Evolutionary conservation across 2,329 filamentous ascomycete genomes (phyloP).

Genomic region (Remersonia thermophila): DNA sequence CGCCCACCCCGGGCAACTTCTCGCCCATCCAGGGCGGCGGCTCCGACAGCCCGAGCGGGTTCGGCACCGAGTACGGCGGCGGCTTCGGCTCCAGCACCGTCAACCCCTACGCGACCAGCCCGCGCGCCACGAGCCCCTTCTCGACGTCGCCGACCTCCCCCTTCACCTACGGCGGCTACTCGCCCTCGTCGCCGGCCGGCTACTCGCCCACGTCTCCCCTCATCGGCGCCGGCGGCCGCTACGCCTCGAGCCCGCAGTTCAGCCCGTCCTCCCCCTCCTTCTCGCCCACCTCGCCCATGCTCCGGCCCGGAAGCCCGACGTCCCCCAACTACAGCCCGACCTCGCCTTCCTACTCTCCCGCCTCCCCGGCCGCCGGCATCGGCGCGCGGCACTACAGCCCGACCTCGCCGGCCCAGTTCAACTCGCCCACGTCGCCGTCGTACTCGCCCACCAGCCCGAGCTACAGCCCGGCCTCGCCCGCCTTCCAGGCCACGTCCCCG

Average conservation of each 20-base stretch:
- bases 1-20: conserved; percentile 53
- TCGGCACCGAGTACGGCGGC: conserved; percentile 48
- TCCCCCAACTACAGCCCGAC: conserved; percentile 54
- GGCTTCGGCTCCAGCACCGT: conserved; percentile 36
- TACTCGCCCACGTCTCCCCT: conserved; percentile 69
- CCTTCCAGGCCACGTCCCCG: conserved; percentile 42
- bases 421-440: conserved; percentile 61
- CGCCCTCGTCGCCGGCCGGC: conserved; percentile 62
- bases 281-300: conserved; percentile 48
- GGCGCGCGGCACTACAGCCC: conserved; percentile 48
- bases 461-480: conserved; percentile 59
- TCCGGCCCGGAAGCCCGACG: conserved; percentile 41
- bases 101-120: conserved; percentile 61
- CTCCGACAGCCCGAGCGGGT: conserved; percentile 57
- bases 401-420: conserved; percentile 62
- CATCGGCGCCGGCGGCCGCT: conserved; percentile 41
- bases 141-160: conserved; percentile 56
- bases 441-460: conserved; percentile 61
- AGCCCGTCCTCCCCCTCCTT: conserved; percentile 52
- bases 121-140: conserved; percentile 64
- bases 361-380: conserved; percentile 40
- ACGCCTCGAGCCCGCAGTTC: conserved; percentile 49
- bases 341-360: conserved; percentile 52
- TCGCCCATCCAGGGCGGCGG: conserved; percentile 67
- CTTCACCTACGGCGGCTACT: conserved; percentile 52